phyloP scores from a whole-genome alignment of 1,139 yeast species.

The Taphrina communis region DNA sequence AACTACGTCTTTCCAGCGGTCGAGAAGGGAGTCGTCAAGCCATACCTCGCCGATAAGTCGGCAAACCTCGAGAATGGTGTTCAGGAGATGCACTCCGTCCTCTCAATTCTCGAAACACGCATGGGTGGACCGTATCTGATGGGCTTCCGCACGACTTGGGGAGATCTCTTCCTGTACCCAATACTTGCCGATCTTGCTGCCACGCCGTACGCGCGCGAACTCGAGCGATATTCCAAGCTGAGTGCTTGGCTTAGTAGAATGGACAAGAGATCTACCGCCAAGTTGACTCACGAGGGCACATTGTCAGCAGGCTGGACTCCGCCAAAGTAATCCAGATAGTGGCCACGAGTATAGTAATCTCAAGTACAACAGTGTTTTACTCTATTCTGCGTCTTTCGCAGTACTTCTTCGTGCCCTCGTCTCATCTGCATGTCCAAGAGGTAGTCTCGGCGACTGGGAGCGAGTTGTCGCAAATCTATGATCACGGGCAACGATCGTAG shows the following conservation, averaged over 20 bases:
- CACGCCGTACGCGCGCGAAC: constrained; percentile 27
- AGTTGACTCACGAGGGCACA: constrained; percentile 25
- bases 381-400: too few relatives aligned
- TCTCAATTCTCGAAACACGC: constrained; percentile 10
- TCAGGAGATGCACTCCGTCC: constrained; percentile 3
- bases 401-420: too few relatives aligned
- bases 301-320: constrained; percentile 27
- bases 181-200: constrained; percentile 36
- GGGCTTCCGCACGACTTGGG: constrained; percentile 38
- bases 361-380: too few relatives aligned
- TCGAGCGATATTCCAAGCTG: constrained; percentile 15
- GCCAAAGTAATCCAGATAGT: neutral
- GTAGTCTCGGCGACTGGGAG: too few relatives aligned
- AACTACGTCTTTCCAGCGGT: constrained; percentile 29
- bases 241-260: constrained; percentile 26
- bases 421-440: too few relatives aligned
- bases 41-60: constrained; percentile 15
- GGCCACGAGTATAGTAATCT: too few relatives aligned
- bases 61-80: constrained; percentile 10
- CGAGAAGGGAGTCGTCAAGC: constrained; percentile 34
- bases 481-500: neutral
- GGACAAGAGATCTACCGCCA: constrained; percentile 30
- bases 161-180: constrained; percentile 30
- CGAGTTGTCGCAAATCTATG: too few relatives aligned
- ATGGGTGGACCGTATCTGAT: constrained; percentile 30